Percentiles rank a stretch among this genome's conserved stretches.
phyloP scores from a whole-genome alignment of 1,284 basidiomycete genomes.

The Abortiporus biennis region DNA sequence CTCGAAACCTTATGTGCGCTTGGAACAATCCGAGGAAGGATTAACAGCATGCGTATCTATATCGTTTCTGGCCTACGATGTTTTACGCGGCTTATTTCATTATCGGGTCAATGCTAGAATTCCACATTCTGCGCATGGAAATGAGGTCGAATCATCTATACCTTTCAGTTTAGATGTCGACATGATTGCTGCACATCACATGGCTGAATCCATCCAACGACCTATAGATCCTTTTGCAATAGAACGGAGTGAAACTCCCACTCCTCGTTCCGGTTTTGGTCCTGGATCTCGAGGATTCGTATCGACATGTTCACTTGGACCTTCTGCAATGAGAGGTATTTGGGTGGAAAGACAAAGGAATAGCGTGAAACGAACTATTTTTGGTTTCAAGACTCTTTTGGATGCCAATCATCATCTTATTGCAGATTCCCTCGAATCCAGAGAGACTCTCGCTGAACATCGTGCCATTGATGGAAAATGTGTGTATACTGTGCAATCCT shows the following conservation, averaged over 20 bases:
- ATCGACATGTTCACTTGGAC: slow-evolving; percentile 38
- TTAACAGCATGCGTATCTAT: slow-evolving; percentile 16
- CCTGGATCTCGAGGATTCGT: slow-evolving; percentile 33
- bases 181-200: slow-evolving; percentile 26
- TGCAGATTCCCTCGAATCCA: too few relatives aligned
- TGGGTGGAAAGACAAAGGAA: slow-evolving; percentile 43
- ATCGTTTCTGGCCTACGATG: slow-evolving; percentile 43
- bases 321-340: slow-evolving; percentile 37
- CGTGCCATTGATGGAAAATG: slow-evolving; percentile 24
- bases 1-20: slow-evolving; percentile 21
- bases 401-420: too few relatives aligned
- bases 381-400: slow-evolving; percentile 28
- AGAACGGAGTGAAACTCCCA: not conserved
- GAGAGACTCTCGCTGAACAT: too few relatives aligned
- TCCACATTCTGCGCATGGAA: slow-evolving; percentile 10
- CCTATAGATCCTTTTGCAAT: not conserved
- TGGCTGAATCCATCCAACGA: slow-evolving; percentile 14
- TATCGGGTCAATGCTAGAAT: slow-evolving; percentile 27
- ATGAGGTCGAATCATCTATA: slow-evolving; percentile 11
- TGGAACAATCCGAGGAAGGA: not conserved
- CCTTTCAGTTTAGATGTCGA: slow-evolving; percentile 24
- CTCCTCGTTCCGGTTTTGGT: slow-evolving; percentile 15
- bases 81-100: slow-evolving; percentile 46
- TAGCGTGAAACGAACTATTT: slow-evolving; percentile 30
- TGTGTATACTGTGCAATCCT: slow-evolving; percentile 36